These are phyloP conservation scores for Cytospora paraplurivora DNA, from an alignment of 2,329 filamentous ascomycete species.

Conservation along the genomic window DNA sequence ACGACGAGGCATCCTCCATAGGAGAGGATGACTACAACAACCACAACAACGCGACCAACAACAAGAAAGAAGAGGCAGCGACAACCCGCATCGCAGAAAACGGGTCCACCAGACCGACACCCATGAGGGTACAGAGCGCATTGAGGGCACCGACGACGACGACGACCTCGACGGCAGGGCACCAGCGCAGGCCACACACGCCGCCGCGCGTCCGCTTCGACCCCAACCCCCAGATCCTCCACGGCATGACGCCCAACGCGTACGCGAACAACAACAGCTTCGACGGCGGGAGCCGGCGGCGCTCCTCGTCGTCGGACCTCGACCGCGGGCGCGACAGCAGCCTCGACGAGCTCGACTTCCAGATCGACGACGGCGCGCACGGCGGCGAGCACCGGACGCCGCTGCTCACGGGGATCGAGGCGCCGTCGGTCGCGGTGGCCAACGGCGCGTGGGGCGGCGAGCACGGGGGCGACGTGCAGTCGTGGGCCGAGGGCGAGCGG, in stretches of 20 bases:
- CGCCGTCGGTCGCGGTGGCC: slow-evolving; percentile 73
- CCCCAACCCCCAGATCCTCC: slow-evolving; percentile 49
- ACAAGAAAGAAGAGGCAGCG: slow-evolving; percentile 21
- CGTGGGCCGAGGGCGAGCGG: slow-evolving; percentile 57
- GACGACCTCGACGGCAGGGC: neutral
- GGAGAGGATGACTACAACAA: slow-evolving; percentile 26
- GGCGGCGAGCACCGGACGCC: slow-evolving; percentile 62
- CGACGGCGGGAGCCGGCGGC: slow-evolving; percentile 19
- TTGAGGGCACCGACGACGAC: slow-evolving; percentile 1
- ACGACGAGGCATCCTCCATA: slow-evolving; percentile 25
- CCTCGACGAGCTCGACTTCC: slow-evolving; percentile 37
- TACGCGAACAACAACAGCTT: slow-evolving; percentile 23
- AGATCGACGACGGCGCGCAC: slow-evolving; percentile 41
- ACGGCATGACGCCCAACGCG: slow-evolving; percentile 27
- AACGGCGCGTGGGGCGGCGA: slow-evolving; percentile 48
- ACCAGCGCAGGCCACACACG: slow-evolving; percentile 57
- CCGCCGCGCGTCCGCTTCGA: slow-evolving; percentile 74
- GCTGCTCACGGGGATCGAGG: slow-evolving; percentile 80
- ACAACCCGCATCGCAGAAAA: slow-evolving; percentile 15
- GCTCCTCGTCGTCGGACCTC: slow-evolving; percentile 21
- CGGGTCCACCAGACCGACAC: slow-evolving; percentile 1
- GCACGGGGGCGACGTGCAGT: slow-evolving; percentile 44
- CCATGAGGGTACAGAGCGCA: slow-evolving; percentile 26
- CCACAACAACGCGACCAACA: slow-evolving; percentile 6
- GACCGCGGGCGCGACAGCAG: slow-evolving; percentile 29